Evolutionary conservation across 345 rosid genomes (phyloP).

Genomic region (Brassica nigra): DNA sequence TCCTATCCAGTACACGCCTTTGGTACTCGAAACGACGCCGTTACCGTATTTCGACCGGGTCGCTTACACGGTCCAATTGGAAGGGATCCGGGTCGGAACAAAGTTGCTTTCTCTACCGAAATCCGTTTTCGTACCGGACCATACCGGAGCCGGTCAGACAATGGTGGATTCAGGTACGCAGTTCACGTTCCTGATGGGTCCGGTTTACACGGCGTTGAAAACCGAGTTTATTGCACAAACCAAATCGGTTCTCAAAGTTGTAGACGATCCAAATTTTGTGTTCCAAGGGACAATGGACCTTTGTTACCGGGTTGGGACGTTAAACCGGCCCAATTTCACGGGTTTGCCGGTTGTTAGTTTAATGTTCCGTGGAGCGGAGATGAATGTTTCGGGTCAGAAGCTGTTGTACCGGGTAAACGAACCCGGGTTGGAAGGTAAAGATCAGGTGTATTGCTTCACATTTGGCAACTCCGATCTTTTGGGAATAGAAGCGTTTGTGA

Average conservation of each 20-base stretch:
- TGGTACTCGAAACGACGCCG: constrained; percentile 56
- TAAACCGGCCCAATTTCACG: constrained; percentile 31
- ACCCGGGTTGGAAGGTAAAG: constrained; percentile 57
- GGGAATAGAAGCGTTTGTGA: constrained; percentile 73
- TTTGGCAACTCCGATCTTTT: constrained; percentile 78
- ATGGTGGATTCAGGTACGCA: constrained; percentile 88
- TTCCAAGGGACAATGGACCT: constrained; percentile 86
- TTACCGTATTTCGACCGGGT: constrained; percentile 73
- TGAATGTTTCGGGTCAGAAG: constrained; percentile 65
- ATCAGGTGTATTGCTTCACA: constrained; percentile 72
- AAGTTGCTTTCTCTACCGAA: constrained; percentile 52
- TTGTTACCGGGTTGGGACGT: constrained; percentile 46
- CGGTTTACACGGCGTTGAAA: constrained; percentile 61
- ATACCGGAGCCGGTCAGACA: constrained; percentile 91
- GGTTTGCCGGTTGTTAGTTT: constrained; percentile 54
- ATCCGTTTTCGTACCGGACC: constrained; percentile 66
- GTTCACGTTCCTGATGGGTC: constrained; percentile 66
- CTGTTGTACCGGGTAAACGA: constrained; percentile 59
- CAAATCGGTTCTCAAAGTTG: constrained; percentile 43
- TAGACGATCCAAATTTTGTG: constrained; percentile 57
- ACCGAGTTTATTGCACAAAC: constrained; percentile 60
- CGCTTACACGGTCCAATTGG: constrained; percentile 68
- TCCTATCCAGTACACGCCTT: constrained; percentile 63
- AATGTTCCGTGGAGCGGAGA: constrained; percentile 65
- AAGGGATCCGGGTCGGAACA: constrained; percentile 62